Evolutionary conservation across 805 yeast genomes (phyloP).

Genomic region (Ogataea neopini): DNA sequence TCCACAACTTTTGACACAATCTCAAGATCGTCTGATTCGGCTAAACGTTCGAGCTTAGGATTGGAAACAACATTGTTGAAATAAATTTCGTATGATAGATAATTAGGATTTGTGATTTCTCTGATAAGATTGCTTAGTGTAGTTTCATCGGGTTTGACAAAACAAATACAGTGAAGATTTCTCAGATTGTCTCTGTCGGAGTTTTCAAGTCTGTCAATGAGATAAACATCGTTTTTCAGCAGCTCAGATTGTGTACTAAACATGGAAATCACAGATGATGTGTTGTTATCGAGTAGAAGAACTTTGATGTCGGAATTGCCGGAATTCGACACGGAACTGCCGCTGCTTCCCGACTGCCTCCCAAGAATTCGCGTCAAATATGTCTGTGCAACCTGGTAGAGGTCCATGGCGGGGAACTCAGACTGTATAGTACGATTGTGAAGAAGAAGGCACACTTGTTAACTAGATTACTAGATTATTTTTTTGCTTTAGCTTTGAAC

Average conservation of each 20-base stretch:
- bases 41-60: conserved; percentile 78
- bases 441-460: no score
- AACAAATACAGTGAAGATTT: conserved; percentile 79
- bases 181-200: conserved; percentile 63
- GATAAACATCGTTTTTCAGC: conserved; percentile 77
- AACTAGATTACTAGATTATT: no score
- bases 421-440: no score
- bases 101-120: conserved; percentile 79
- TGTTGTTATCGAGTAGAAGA: conserved; percentile 72
- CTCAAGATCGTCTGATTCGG: conserved; percentile 89
- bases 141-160: conserved; percentile 69
- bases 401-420: conserved; percentile 36
- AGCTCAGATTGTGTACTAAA: conserved; percentile 85
- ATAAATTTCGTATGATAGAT: conserved; percentile 71
- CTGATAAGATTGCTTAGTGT: conserved; percentile 58
- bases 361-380: conserved; percentile 43
- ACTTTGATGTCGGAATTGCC: conserved; percentile 44
- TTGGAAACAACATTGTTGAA: conserved; percentile 79
- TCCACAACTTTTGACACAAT: conserved; percentile 76
- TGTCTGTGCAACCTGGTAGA: conserved; percentile 46
- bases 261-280: conserved; percentile 85
- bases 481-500: no score
- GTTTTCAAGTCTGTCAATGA: conserved; percentile 72
- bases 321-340: no score
- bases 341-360: no score